Evolutionary conservation across 352 stramenopile genomes (phyloP), one percentile per base, ranked within the genome.

Genomic region (Phytophthora vignae): DNA sequence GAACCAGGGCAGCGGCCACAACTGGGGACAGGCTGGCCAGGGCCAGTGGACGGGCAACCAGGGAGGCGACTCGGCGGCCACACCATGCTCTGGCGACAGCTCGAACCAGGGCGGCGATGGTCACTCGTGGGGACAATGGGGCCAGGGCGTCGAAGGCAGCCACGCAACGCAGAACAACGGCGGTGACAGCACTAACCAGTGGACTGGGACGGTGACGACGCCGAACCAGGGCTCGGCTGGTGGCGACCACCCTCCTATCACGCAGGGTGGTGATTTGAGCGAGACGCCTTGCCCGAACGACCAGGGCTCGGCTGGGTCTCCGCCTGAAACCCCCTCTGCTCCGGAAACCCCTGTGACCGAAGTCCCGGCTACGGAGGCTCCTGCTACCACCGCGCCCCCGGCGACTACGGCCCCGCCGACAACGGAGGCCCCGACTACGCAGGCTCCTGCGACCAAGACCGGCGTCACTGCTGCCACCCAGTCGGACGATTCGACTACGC

Each of bases 401-500:
- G 22, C 56, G 27, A 60, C 65, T 1, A 29, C 33, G 22, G 33
- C 57, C 17, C 58, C 56, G 40, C 36, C 36, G 15, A 14, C 67
- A 14, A 60, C 67, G 31, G 33, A 50, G 6, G 63, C 63, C 19
- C 55, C 56, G 1, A 44, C 48, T 22, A 31, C 55, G 8, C 36
- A 49, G 33, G 5, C 65, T 1, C 22, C 57, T 7, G 31, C 50
- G 12, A 58, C 19, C 19, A 73, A 67, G 52, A 73, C 66, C 36
- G 66, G 66, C n/a, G 54, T 62, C 40, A 60, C 61, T 12, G 38
- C 48, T 33, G 36, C 55, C 25, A 60, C 61, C 17, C 38, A 69
- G 67, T 67, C 67, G 25, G 55, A 68, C 62, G 46, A 62, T 9
- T 58, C 65, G 12, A 72, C 53, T 14, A 72, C 62, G 31, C 36